phyloP scores from a whole-genome alignment of 352 stramenopile genomes.

The Blastocystis sp. region DNA sequence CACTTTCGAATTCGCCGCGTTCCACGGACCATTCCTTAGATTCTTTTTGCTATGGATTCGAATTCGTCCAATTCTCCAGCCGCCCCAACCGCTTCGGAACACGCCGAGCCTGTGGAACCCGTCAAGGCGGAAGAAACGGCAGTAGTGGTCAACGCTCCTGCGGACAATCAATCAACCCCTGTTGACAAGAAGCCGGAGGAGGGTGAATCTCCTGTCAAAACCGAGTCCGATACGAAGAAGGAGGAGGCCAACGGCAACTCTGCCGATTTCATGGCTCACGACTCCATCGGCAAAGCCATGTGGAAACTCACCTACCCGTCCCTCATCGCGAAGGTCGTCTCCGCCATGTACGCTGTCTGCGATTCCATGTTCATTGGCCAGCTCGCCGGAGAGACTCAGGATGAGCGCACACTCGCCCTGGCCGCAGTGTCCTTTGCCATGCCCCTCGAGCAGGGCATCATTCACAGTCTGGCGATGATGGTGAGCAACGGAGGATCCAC shows the following conservation, averaged over 20 bases:
- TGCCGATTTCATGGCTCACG: constrained; percentile 29
- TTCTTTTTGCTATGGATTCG: neutral
- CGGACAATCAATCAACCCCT: neutral
- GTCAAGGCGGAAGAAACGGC: neutral
- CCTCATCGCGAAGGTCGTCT: constrained; percentile 62
- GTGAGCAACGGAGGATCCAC: constrained; percentile 55
- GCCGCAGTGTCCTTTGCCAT: constrained; percentile 51
- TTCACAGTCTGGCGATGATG: constrained; percentile 63
- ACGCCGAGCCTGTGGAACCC: neutral
- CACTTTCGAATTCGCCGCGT: neutral
- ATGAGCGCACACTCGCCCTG: constrained; percentile 19
- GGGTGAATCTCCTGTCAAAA: neutral
- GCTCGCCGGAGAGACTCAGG: constrained; percentile 49
- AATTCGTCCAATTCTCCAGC: no score
- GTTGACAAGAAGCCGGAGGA: neutral
- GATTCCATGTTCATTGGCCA: constrained; percentile 66
- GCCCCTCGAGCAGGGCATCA: constrained; percentile 61
- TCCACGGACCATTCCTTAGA: neutral
- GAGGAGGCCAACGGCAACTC: neutral
- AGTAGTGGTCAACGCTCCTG: neutral
- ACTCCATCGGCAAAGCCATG: constrained; percentile 57
- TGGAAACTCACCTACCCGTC: constrained; percentile 68
- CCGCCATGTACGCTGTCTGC: constrained; percentile 33
- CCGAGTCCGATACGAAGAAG: neutral
- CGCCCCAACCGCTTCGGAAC: neutral